Percentiles rank a stretch among this genome's conserved stretches.
These are phyloP conservation scores for Babesia bovis DNA, from an alignment of 169 alveolate species.

Conservation along the genomic window DNA sequence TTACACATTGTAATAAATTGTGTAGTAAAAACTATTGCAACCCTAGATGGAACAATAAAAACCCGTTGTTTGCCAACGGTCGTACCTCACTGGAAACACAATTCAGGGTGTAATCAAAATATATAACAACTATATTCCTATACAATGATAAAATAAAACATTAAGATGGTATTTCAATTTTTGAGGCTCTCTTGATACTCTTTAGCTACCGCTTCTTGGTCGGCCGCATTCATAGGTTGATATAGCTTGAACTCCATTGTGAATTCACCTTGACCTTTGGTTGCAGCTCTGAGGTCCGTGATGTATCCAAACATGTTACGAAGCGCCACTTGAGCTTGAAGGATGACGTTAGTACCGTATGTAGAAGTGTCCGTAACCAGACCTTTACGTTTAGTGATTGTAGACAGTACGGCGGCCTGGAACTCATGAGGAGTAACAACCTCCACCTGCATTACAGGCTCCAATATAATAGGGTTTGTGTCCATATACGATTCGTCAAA, in stretches of 20 bases:
- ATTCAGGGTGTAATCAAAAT: too few relatives aligned
- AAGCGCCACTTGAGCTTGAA: slow-evolving; percentile 91
- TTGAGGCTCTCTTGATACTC: slow-evolving; percentile 31
- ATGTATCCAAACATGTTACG: slow-evolving; percentile 93
- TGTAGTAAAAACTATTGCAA: neutral
- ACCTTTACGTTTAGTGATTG: slow-evolving; percentile 88
- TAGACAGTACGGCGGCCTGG: slow-evolving; percentile 82
- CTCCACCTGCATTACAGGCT: slow-evolving; percentile 92
- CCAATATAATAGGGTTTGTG: slow-evolving; percentile 86
- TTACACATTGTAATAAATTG: slow-evolving; percentile 9
- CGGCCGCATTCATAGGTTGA: slow-evolving; percentile 76
- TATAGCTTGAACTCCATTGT: slow-evolving; percentile 87
- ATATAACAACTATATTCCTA: too few relatives aligned
- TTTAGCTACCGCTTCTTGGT: slow-evolving; percentile 75
- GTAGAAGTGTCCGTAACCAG: slow-evolving; percentile 83
- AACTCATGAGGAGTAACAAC: slow-evolving; percentile 86
- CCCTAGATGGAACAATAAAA: neutral
- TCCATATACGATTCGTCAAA: slow-evolving; percentile 77
- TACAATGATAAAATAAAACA: neutral
- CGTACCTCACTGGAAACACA: too few relatives aligned
- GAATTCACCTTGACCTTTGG: slow-evolving; percentile 93
- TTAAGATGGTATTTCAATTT: slow-evolving; percentile 6
- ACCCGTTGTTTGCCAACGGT: too few relatives aligned
- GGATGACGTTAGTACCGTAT: slow-evolving; percentile 78
- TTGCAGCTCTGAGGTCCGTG: slow-evolving; percentile 88